Evolutionary conservation across 208 protist species (phyloP), one percentile per base, ranked within the genome.

Genomic region (Crithidia thermophila): DNA sequence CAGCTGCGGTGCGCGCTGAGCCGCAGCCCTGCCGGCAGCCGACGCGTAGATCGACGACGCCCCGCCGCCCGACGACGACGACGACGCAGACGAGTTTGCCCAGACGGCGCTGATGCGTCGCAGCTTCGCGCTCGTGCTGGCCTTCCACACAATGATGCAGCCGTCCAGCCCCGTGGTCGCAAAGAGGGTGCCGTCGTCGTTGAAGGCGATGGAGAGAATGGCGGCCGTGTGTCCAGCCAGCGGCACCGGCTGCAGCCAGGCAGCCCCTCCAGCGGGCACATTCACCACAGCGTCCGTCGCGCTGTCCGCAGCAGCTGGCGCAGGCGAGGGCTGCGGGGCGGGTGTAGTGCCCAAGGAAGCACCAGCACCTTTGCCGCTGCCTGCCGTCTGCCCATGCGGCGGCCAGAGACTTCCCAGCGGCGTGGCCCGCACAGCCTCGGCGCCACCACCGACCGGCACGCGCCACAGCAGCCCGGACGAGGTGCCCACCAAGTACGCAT

Each of bases 121-220:
- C 21, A 81, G 37, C 60, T 89, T 89, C 11, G 71, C 67, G 30
- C 73, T 67, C 14, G 69, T 69, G 53, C 43, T 43, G 21, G 73
- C 69, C 43, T 85, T 85, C 83, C 79, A 85, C 42, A 85, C 49
- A 56, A 85, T 88, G 13, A 88, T 56, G 31, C 83, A 83, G 28
- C 73, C 67, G 57, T 88, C 79, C 21, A 78, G 60, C 33, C 76
- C 80, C 7, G 75, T 63, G 25, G 75, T 84, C 20, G 75, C 76
- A 62, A 83, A 85, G 34, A 85, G 64, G 20, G 53, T 63, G 20
- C 76, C 79, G 46, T 81, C 79, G 49, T 88, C 72, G 72, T 85
- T 83, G 63, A 88, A 82, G 55, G 69, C 60, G 53, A 88, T 73
- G 53, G 75, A 77, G 8, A 63, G 75, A 25, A 88, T 70, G 45